These are phyloP conservation scores for Cupressus sempervirens DNA, from an alignment of 75 land plant species.

Conservation along the genomic window DNA sequence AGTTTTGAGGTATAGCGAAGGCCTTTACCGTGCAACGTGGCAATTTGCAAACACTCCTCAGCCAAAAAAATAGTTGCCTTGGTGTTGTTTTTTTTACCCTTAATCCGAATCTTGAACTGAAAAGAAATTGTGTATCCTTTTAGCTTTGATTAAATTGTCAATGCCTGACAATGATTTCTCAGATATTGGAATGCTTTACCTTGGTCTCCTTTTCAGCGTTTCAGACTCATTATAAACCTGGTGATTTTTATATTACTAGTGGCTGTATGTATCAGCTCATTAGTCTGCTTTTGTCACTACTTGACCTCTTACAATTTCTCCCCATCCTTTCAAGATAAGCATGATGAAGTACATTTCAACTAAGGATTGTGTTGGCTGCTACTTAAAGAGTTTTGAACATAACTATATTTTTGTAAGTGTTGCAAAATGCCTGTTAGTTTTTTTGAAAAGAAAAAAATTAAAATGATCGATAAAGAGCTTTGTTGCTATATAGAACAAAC, in stretches of 20 bases:
- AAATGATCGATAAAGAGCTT: not conserved
- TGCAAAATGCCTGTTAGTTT: not conserved
- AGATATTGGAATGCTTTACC: not conserved
- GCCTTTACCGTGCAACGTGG: slow-evolving; percentile 14
- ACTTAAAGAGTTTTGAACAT: not conserved
- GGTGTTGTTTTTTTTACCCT: not conserved
- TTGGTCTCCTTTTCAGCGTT: not conserved
- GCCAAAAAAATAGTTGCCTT: not conserved
- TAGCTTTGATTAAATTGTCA: not conserved
- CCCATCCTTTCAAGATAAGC: not conserved
- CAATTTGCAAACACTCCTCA: slow-evolving; percentile 31
- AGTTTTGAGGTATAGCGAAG: slow-evolving; percentile 21
- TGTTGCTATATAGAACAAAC: not conserved
- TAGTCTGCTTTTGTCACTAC: not conserved
- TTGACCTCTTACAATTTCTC: not conserved
- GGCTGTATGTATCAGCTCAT: not conserved
- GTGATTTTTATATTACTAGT: no score
- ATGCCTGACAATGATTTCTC: not conserved
- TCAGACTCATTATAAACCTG: no score
- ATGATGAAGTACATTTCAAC: not conserved
- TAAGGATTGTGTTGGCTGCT: not conserved
- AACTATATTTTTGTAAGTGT: not conserved
- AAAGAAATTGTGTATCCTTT: no score
- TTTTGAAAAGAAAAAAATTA: not conserved
- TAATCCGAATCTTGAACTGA: not conserved